Conservation (phyloP, 169 alveolate genomes). For the Cryptosporidium bovis region DNA sequence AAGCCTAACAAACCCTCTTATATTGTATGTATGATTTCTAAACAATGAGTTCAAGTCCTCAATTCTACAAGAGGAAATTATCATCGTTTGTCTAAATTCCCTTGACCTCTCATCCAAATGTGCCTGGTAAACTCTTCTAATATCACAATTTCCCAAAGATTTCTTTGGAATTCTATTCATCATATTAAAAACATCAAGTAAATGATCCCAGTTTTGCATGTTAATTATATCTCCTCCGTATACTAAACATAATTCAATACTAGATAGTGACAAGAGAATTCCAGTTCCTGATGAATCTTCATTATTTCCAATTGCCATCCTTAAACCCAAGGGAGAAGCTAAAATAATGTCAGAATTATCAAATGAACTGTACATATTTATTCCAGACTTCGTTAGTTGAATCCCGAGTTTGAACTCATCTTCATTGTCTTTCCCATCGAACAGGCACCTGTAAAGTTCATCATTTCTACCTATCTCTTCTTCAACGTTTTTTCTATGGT, state of each 20-base stretch:
- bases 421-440: conserved; percentile 81
- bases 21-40: conserved; percentile 49
- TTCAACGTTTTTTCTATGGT: neutral
- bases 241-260: conserved; percentile 85
- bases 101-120: conserved; percentile 78
- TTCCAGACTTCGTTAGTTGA: conserved; percentile 80
- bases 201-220: conserved; percentile 88
- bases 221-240: conserved; percentile 87
- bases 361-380: conserved; percentile 85
- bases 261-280: conserved; percentile 85
- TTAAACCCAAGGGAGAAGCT: conserved; percentile 90
- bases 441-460: conserved; percentile 78
- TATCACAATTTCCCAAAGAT: conserved; percentile 81
- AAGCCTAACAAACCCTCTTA: conserved; percentile 78
- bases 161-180: conserved; percentile 78
- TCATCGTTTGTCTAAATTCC: conserved; percentile 79
- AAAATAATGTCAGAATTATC: conserved; percentile 86
- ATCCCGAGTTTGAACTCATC: conserved; percentile 90
- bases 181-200: conserved; percentile 80
- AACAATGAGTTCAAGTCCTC: conserved; percentile 56
- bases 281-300: conserved; percentile 12
- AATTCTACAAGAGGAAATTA: conserved; percentile 34
- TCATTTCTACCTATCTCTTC: conserved; percentile 26
- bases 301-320: conserved; percentile 78
- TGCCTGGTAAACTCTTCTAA: conserved; percentile 78